Evolutionary conservation across 2,329 filamentous ascomycete species (phyloP), one percentile per base, ranked within the genome.

Genomic region (Zopfia rhizophila): DNA sequence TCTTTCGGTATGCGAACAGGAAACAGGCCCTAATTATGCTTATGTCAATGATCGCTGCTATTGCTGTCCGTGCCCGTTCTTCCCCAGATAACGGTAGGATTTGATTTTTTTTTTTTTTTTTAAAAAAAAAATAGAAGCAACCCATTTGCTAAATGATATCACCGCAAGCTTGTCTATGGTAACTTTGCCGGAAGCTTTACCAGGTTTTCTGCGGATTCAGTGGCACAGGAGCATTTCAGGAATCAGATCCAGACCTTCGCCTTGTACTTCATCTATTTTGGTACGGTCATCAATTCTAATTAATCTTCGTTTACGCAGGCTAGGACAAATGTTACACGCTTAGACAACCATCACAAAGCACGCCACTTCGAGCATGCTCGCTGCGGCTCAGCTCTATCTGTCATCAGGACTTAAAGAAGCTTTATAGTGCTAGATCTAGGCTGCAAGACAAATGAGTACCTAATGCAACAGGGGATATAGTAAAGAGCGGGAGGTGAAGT

Each of bases 1-100:
- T 79, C 5, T 78, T 75, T 57, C 72, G 75, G 23, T 78, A 78
- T 65, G 74, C 75, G 4, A 75, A 68, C 7, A 63, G 53, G 12
- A 72, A 66, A 32, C 74, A 78, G 27, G 47, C 66, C 5, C 12
- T 70, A 3, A 69, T 78, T 44, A 75, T 78, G 65, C 38, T 59
- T 8, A 70, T 90, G 42, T 82, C 86, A 38, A 66, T 77, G 19
- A 60, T 93, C 41, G 83, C 82, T 45, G 81, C 88, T 53, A 88
- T 92, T 55, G 84, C 79, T 23, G 87, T 84, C 13, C 90, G 90
- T 49, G 89, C 89, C n/a, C 43, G 86, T 87, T 6, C 72, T 93
- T 50, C 90, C 90, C 5, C 40, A 77, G 7, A 93, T 94, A 84
- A 93, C 90, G 19, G 63, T 70, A 66, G 43, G 62, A 60, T n/a